Base-by-base conservation (phyloP, 2,329 filamentous ascomycete genomes). In the Diplodia intermedia region DNA sequence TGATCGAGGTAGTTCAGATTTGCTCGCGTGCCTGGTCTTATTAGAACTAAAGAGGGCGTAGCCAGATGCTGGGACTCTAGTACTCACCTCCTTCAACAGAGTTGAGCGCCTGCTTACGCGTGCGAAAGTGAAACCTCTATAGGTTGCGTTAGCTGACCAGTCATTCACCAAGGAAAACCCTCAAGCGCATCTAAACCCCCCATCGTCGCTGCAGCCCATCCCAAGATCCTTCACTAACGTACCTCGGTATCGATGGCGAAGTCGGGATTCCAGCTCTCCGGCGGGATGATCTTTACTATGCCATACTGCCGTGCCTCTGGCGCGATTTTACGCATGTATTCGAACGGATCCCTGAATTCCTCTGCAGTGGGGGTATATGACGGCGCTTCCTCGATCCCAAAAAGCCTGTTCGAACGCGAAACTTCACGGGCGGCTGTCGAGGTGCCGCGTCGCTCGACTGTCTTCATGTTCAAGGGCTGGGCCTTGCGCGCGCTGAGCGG, bases 211-310 rank as follows among this genome's bases (percentile, higher is more conserved):
- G 7, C 49, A 15, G 31, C 7, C n/a, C 33, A 52, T 53, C 20
- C 47, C 31, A 3, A 20, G 20, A 62, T 29, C 47, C 66, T 40
- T 23, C 23, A 43, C 57, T 14, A 18, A 76, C 87, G 78, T 84
- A 97, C 94, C 89, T 97, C 93, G 26, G 94, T 98, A 77, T 99
- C 93, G 75, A 99, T 96, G 53, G 94, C 94, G 79, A 99, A 98
- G 18, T 93, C 86, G 8, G 95, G 95, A 75, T 96, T 94, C 95
- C 95, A 99, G 40, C 86, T 89, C 71, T 95, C 92, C 0, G 95
- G 95, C 5, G 95, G 95, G 68, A 99, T 91, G 70, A 99, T 92
- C 80, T 97, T 97, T 86, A 93, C 94, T 66, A 99, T 91, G 62
- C 95, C 95, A 80, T 91, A 98, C 74, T 94, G 89, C 72, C 86